Base-by-base conservation (phyloP, 1,139 yeast genomes). In the Debaryomyces psychrophilus region DNA sequence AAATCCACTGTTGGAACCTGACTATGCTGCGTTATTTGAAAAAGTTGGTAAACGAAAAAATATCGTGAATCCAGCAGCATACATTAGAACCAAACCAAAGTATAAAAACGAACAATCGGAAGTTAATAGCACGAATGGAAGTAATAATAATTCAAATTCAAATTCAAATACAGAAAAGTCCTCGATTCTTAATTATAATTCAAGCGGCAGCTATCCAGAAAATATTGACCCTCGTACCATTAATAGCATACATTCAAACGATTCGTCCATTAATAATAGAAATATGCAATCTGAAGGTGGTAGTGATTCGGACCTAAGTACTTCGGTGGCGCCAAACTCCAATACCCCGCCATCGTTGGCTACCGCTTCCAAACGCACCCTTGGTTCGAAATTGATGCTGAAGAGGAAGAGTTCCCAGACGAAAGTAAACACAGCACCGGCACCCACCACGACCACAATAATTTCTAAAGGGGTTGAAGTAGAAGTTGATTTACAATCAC, bases 1-100 rank as follows among this genome's bases (percentile, higher is more conserved):
- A 6, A 31, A 25, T 15, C 29, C 43, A 14, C 23, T 23, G n/a
- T 41, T 31, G 29, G 75, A 68, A 44, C 79, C 79, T 1, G 76
- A 75, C 54, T 75, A 75, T 54, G 78, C 73, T 2, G 77, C 79
- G 3, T 63, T 75, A 26, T 75, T 75, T 53, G 72, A 73, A 49
- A 71, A 72, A 45, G 76, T 75, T 6, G 78, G 78, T 2, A 75
- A 73, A 50, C 57, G 79, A 33, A 69, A 71, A 50, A 67, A 63
- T 31, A 63, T 67, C 18, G 68, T 63, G 11, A 54, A 55, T 36
- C 54, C 62, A 25, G 57, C 63, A 18, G 49, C 55, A 35, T 62
- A 62, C 48, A 55, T 60, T 44, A 69, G 62, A 39, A 44, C 55
- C 11, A 66, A 62, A 44, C 44, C 56, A 4, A 58, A 55, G 43